A percentile compares a stretch with the other conserved stretches of the same genome.
Evolutionary conservation across 495 filamentous ascomycete genomes (phyloP).

Genomic region (Podospora pseudopauciseta): DNA sequence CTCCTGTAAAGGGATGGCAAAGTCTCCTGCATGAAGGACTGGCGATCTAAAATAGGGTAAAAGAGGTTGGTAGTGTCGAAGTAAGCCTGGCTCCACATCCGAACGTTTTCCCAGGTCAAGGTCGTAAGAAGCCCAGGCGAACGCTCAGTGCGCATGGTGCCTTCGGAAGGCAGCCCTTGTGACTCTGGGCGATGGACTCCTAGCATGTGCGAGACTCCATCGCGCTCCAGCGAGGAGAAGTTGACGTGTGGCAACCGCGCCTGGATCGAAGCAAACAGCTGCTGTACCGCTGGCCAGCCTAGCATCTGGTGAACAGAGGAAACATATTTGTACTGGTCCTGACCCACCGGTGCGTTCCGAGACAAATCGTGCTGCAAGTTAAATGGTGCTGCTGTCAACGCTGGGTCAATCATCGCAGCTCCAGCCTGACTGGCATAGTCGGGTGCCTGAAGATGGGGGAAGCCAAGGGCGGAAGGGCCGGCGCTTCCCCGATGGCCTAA

Average conservation of each 20-base stretch:
- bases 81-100: constrained; percentile 48
- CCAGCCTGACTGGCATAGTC: neutral
- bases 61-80: constrained; percentile 56
- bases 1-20: constrained; percentile 44
- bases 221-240: constrained; percentile 36
- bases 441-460: neutral
- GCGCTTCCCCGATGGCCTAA: constrained; percentile 27
- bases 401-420: constrained; percentile 4
- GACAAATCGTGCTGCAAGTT: neutral
- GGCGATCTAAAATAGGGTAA: constrained; percentile 54
- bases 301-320: constrained; percentile 56
- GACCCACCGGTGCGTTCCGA: constrained; percentile 6
- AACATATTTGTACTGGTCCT: constrained; percentile 44
- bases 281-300: constrained; percentile 54
- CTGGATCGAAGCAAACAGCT: constrained; percentile 37
- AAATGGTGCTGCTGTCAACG: constrained; percentile 19
- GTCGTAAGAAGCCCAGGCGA: neutral
- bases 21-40: constrained; percentile 47
- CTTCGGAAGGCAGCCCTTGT: neutral
- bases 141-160: neutral
- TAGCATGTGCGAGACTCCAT: constrained; percentile 34
- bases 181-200: constrained; percentile 20
- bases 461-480: constrained; percentile 8
- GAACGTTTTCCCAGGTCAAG: constrained; percentile 49
- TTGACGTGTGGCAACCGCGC: constrained; percentile 32